Conservation (phyloP, 2,329 filamentous ascomycete genomes). For the Myriosclerotinia curreyana region DNA sequence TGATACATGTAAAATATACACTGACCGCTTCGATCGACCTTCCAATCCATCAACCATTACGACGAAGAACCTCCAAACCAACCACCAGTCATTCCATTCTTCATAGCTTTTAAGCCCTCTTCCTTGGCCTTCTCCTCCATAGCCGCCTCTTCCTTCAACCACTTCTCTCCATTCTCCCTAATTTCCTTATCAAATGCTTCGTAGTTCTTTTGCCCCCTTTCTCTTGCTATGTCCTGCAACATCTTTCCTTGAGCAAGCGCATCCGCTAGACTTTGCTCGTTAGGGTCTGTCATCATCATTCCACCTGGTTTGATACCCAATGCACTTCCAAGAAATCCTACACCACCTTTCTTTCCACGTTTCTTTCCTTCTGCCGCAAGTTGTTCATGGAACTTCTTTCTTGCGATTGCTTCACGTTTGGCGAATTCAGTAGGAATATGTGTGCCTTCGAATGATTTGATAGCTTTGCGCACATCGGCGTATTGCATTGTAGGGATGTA, state of each 20-base stretch:
- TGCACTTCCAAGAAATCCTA: constrained; percentile 66
- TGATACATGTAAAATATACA: constrained; percentile 14
- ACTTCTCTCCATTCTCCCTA: constrained; percentile 87
- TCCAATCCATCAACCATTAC: constrained; percentile 9
- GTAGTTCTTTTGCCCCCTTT: constrained; percentile 88
- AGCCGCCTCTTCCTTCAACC: constrained; percentile 89
- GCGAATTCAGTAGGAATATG: constrained; percentile 90
- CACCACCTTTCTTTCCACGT: constrained; percentile 52
- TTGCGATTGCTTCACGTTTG: constrained; percentile 77
- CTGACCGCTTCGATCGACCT: neutral
- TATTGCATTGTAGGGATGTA: constrained; percentile 94
- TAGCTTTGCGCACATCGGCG: constrained; percentile 77
- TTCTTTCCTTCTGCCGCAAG: constrained; percentile 66
- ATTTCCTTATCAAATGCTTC: constrained; percentile 87
- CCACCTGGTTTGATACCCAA: constrained; percentile 73
- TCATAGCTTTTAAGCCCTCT: constrained; percentile 90
- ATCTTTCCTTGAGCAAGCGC: constrained; percentile 92
- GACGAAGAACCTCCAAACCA: constrained; percentile 44
- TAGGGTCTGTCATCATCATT: constrained; percentile 53
- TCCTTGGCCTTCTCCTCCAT: constrained; percentile 86
- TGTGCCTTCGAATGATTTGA: constrained; percentile 85
- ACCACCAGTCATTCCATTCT: constrained; percentile 63
- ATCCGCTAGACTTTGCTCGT: constrained; percentile 66
- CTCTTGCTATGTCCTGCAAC: constrained; percentile 89
- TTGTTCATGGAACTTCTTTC: constrained; percentile 80